These are phyloP conservation scores for Solanum pimpinellifolium DNA, from an alignment of 257 asterid species.

Conservation along the genomic window DNA sequence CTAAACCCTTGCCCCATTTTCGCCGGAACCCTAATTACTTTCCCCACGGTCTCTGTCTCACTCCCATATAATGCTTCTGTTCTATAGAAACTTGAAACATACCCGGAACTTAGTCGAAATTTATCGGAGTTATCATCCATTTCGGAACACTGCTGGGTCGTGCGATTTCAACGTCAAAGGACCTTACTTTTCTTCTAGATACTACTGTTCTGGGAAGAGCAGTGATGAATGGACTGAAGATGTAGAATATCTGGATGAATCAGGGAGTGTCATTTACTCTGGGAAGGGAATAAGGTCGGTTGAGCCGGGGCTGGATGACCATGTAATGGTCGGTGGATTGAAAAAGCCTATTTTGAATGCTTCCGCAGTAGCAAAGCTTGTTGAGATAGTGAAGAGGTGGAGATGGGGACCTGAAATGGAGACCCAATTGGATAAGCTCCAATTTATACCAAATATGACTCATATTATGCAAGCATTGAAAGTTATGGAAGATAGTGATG, in stretches of 20 bases:
- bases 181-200: conserved; percentile 6
- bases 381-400: conserved; percentile 91
- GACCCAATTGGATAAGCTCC: conserved; percentile 67
- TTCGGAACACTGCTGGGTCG: neutral
- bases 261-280: conserved; percentile 75
- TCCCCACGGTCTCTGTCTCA: conserved; percentile 26
- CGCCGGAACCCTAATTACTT: conserved; percentile 31
- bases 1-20: conserved; percentile 28
- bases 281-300: conserved; percentile 86
- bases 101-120: neutral
- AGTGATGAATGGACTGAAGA: conserved; percentile 68
- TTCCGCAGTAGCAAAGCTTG: conserved; percentile 81
- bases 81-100: neutral
- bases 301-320: conserved; percentile 82
- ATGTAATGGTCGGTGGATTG: conserved; percentile 76
- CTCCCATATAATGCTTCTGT: conserved; percentile 19
- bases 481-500: conserved; percentile 65
- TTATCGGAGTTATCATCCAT: neutral
- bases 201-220: conserved; percentile 36
- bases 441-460: conserved; percentile 73
- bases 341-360: conserved; percentile 74
- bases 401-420: conserved; percentile 98
- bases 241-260: conserved; percentile 72
- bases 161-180: neutral
- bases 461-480: conserved; percentile 76